Evolutionary conservation across 1,139 yeast genomes (phyloP).

Genomic region (Scheffersomyces illinoinensis): DNA sequence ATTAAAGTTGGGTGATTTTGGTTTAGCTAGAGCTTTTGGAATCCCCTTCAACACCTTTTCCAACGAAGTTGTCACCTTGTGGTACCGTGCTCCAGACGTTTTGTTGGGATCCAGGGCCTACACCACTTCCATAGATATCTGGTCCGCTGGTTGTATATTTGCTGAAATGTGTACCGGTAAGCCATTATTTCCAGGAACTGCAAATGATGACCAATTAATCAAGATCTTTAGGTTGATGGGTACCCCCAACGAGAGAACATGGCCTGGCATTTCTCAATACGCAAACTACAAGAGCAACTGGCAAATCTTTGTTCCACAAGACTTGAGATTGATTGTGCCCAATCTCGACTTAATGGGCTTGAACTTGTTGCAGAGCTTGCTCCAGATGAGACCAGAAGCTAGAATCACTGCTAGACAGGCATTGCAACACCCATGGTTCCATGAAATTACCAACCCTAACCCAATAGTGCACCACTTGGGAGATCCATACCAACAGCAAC

Average conservation of each 20-base stretch:
- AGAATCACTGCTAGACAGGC: conserved; percentile 92
- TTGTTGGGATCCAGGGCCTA: conserved; percentile 91
- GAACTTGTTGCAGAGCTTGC: conserved; percentile 71
- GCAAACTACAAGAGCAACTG: conserved; percentile 85
- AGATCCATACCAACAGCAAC: conserved; percentile 35
- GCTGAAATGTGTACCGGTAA: conserved; percentile 99
- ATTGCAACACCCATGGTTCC: conserved; percentile 93
- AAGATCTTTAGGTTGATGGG: conserved; percentile 93
- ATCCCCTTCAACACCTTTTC: conserved; percentile 97
- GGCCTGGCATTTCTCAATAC: conserved; percentile 90
- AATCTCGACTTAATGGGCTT: conserved; percentile 78
- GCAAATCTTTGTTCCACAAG: conserved; percentile 80
- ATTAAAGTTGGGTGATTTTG: conserved; percentile 94
- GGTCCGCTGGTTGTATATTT: conserved; percentile 98
- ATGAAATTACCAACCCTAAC: conserved; percentile 60
- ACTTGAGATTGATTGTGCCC: conserved; percentile 75
- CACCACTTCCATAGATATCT: conserved; percentile 94
- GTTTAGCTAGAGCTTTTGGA: conserved; percentile 96
- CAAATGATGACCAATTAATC: conserved; percentile 90
- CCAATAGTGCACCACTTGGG: conserved; percentile 36
- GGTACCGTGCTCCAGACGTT: conserved; percentile 99
- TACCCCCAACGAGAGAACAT: conserved; percentile 90
- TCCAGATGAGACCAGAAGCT: conserved; percentile 91
- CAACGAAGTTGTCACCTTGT: conserved; percentile 93
- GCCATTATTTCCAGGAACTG: conserved; percentile 93